Conservation (phyloP, 2,329 filamentous ascomycete species). For the Alternaria brassicicola region DNA sequence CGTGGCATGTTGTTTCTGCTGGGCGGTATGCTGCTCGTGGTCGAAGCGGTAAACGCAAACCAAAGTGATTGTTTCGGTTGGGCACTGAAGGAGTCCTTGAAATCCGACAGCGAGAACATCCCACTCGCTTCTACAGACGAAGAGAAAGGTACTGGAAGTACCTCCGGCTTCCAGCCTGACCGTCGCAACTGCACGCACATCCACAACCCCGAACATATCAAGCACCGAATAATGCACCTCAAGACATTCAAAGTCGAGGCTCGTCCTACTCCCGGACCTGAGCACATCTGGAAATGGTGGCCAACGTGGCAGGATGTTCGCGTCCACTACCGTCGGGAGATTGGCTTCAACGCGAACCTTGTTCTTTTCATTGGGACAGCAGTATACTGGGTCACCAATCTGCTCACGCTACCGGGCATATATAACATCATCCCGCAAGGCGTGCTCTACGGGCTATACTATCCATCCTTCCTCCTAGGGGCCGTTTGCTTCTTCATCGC, state of each 20-base stretch:
- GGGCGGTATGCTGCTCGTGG: neutral
- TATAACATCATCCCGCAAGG: neutral
- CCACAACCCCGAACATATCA: neutral
- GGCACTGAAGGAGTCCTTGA: neutral
- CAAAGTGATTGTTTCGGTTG: slow-evolving; percentile 2
- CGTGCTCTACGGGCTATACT: neutral
- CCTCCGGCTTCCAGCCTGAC: neutral
- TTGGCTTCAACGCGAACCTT: neutral
- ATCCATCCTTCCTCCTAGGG: neutral
- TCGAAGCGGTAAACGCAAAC: slow-evolving; percentile 2
- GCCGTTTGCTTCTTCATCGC: neutral
- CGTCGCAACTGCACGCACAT: neutral
- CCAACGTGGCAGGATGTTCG: neutral
- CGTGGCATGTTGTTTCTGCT: neutral
- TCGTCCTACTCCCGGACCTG: neutral
- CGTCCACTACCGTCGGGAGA: neutral
- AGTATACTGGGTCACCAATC: neutral
- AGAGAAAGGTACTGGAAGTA: neutral
- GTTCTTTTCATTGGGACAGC: neutral
- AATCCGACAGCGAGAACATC: neutral
- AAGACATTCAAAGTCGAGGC: neutral
- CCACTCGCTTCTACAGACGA: neutral
- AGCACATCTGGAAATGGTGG: neutral
- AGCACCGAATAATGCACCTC: neutral
- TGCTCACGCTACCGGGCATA: neutral